These are phyloP conservation scores for Suillus paluster DNA, from an alignment of 768 basidiomycete species.

Conservation along the genomic window DNA sequence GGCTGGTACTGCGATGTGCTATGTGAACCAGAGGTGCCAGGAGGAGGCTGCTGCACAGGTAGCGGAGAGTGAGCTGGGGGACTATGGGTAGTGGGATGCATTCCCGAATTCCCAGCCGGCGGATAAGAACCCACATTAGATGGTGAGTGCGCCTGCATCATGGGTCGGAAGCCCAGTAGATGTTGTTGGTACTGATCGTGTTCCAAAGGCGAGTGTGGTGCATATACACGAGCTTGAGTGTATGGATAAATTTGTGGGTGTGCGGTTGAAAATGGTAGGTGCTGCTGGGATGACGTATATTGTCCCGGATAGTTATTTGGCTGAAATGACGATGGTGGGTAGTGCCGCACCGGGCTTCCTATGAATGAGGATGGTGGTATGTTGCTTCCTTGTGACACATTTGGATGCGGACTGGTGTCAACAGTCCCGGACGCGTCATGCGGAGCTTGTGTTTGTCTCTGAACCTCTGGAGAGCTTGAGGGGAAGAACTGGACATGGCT, in stretches of 20 bases:
- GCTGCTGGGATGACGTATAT: constrained; percentile 53
- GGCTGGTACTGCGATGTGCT: constrained; percentile 19
- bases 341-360: constrained; percentile 24
- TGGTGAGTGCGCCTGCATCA: constrained; percentile 38
- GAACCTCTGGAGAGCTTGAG: background rate
- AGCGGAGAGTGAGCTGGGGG: constrained; percentile 24
- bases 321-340: constrained; percentile 37
- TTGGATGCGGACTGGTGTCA: background rate
- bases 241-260: constrained; percentile 37
- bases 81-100: constrained; percentile 25
- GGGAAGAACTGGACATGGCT: constrained; percentile 6
- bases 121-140: constrained; percentile 43
- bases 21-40: constrained; percentile 22
- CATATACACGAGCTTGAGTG: constrained; percentile 38
- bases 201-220: constrained; percentile 42
- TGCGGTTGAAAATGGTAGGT: constrained; percentile 31
- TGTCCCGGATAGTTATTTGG: constrained; percentile 44
- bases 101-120: constrained; percentile 30
- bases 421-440: background rate
- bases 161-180: constrained; percentile 45
- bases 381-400: constrained; percentile 5
- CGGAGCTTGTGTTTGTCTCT: background rate
- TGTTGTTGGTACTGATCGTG: constrained; percentile 43
- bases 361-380: constrained; percentile 20
- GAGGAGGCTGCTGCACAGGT: constrained; percentile 27